Base-by-base conservation (phyloP, 2,329 filamentous ascomycete species). In the Nigrograna mackinnonii region DNA sequence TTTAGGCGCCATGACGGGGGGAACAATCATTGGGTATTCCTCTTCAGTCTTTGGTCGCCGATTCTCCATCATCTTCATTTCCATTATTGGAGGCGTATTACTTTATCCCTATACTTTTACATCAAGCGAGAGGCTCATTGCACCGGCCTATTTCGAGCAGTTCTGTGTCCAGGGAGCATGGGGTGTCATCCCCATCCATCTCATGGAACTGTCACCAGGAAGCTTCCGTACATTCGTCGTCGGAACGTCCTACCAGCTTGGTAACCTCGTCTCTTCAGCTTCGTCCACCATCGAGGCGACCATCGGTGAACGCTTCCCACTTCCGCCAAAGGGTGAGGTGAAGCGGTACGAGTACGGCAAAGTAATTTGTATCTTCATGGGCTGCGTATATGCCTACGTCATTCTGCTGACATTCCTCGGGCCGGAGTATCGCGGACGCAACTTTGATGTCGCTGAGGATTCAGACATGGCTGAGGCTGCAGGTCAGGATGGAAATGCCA, bases 351-450 rank as follows among this genome's bases (percentile, higher is more conserved):
- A 76, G 14, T 95, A 95, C 54, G 89, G 89, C 28, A 85, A 85
- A 55, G 89, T 95, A 7, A 92, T 95, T 50, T 89, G 85, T 61
- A 94, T 95, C 60, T 95, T 96, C 70, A 91, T 96, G 87, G 91
- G 79, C 1, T 90, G 86, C 54, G 89, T 95, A 1, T 95, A 75
- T 55, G 79, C 71, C 2, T 85, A 84, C 60, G 71, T 78, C 4
- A 82, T 85, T 46, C 6, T 84, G 3, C 61, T 89, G 41, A 85
- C 84, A 0, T 65, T 88, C 7, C 32, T 88, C 3, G 86, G 86
- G 4, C 77, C 77, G 0, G 77, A 79, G 60, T 62, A 73, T 65
- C 64, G 73, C 47, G 60, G 61, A 1, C 47, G 55, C 35, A 46
- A 55, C 18, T 63, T 69, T 28, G 58, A 66, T 40, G 66, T 59